Evolutionary conservation across 306 rosid genomes (phyloP).

Genomic region (Rosa lucieae): DNA sequence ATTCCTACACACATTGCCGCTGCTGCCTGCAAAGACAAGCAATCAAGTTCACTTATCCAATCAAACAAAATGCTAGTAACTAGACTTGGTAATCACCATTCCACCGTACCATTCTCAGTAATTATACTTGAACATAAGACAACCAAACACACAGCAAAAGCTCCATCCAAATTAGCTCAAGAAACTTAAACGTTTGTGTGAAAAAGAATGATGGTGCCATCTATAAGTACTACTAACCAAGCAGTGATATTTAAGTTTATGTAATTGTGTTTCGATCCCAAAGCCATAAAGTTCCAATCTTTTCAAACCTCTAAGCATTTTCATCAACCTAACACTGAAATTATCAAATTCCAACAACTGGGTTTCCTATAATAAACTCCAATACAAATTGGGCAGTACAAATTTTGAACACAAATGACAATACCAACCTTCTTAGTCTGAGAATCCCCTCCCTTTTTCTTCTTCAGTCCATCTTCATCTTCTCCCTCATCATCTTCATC

Average conservation of each 20-base stretch:
- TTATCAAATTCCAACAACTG: conserved; percentile 4
- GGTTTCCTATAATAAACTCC: not conserved
- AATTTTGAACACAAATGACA: not conserved
- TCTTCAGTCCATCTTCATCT: conserved; percentile 29
- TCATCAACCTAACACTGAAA: conserved; percentile 5
- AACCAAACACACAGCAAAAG: not conserved
- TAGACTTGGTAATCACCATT: not conserved
- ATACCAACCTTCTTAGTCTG: conserved; percentile 80
- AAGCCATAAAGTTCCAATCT: not conserved
- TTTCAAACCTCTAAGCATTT: conserved; percentile 3
- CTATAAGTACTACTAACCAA: not conserved
- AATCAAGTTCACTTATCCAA: conserved; percentile 1
- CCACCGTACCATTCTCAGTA: not conserved
- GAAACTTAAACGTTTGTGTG: not conserved
- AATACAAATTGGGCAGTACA: conserved; percentile 13
- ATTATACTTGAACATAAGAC: not conserved
- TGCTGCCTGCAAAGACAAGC: conserved; percentile 67
- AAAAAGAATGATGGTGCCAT: not conserved
- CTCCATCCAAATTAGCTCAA: not conserved
- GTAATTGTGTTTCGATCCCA: not conserved
- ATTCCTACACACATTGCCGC: conserved; percentile 98
- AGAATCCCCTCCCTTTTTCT: conserved; percentile 41
- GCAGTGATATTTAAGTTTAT: not conserved
- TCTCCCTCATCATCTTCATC: conserved; percentile 24
- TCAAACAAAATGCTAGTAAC: conserved; percentile 16